Conservation (phyloP, 2,329 filamentous ascomycete genomes). For the Monosporascus sp. region DNA sequence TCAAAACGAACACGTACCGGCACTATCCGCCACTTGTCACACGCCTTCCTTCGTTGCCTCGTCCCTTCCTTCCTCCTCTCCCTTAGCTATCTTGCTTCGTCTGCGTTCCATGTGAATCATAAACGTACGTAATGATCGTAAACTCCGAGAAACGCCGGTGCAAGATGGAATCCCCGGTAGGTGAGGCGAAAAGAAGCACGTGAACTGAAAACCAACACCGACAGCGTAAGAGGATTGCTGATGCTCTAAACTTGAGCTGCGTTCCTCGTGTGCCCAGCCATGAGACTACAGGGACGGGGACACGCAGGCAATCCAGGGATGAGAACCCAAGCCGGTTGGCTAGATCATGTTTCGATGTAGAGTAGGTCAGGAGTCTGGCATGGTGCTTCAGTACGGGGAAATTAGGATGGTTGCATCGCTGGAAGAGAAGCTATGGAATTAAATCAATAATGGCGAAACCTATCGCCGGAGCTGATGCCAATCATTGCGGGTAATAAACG, state of each 20-base stretch:
- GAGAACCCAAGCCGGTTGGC: neutral
- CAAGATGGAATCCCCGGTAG: neutral
- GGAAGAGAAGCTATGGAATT: neutral
- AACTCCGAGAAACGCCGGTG: neutral
- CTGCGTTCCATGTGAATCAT: neutral
- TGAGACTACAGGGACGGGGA: neutral
- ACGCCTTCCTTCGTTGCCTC: too few species aligned
- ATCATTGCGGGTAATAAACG: slow-evolving; percentile 55
- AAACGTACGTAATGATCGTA: neutral
- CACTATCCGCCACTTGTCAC: too few species aligned
- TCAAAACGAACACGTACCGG: too few species aligned
- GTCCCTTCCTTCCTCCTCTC: neutral
- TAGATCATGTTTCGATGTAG: neutral
- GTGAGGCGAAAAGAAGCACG: too few species aligned
- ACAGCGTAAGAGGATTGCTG: neutral
- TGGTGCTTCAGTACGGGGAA: neutral
- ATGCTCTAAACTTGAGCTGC: neutral
- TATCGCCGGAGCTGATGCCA: neutral
- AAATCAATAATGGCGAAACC: neutral
- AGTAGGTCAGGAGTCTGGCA: neutral
- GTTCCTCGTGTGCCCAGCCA: neutral
- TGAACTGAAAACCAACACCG: neutral
- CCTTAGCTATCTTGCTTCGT: neutral
- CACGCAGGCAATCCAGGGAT: neutral
- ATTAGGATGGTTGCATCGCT: neutral